Conservation (phyloP, 1,284 basidiomycete genomes). For the Cutaneotrichosporon sp. region DNA sequence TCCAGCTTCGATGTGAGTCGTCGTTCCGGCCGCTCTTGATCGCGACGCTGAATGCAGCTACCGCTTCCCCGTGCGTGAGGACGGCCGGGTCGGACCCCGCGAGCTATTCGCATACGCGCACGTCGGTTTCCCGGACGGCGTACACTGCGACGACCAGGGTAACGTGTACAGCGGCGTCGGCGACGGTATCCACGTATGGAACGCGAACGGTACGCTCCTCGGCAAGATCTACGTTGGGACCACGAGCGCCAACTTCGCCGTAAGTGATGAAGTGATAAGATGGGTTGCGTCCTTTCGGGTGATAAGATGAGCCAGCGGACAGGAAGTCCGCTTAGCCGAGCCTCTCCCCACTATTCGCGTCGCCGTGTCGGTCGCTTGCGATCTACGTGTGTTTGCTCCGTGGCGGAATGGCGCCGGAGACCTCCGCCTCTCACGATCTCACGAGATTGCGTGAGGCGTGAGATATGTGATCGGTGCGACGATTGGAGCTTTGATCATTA, state of each 20-base stretch:
- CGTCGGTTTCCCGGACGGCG: constrained; percentile 60
- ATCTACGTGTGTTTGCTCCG: too few species aligned
- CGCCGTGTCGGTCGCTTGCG: too few species aligned
- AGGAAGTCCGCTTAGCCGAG: too few species aligned
- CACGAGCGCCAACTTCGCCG: constrained; percentile 55
- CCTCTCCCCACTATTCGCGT: too few species aligned
- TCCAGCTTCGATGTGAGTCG: constrained; percentile 65
- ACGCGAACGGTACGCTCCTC: constrained; percentile 58
- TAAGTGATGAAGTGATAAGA: constrained; percentile 10
- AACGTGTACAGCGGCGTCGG: constrained; percentile 66
- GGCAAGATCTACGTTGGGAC: constrained; percentile 68
- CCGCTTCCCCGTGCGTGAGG: constrained; percentile 42
- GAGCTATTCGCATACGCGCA: constrained; percentile 67
- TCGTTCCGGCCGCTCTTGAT: too few species aligned
- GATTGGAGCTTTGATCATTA: too few species aligned
- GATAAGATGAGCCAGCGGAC: background rate
- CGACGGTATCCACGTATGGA: constrained; percentile 71
- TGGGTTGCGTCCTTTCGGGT: too few species aligned
- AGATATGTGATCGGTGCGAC: too few species aligned
- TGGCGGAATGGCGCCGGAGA: too few species aligned
- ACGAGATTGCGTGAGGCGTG: too few species aligned
- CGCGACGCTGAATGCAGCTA: constrained; percentile 54
- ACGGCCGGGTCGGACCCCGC: constrained; percentile 59
- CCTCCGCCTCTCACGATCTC: too few species aligned
- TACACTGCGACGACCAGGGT: constrained; percentile 58